Conservation (phyloP, 2,329 filamentous ascomycete species). For the Arthrinium phaeospermum region DNA sequence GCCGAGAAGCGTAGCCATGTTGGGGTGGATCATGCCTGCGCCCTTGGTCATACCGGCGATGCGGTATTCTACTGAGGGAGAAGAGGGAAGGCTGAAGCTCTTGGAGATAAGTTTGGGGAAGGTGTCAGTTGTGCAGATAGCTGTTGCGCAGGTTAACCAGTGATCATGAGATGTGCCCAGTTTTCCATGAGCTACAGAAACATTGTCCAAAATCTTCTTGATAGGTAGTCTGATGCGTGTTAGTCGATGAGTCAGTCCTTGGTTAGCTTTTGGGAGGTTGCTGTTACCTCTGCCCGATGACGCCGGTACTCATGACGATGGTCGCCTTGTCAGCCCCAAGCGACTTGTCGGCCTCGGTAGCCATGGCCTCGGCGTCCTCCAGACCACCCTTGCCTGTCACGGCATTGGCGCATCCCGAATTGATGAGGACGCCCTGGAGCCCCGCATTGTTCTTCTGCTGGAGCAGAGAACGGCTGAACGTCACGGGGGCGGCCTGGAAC, state of each 20-base stretch:
- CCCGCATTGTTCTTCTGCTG: slow-evolving; percentile 69
- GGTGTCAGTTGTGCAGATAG: slow-evolving; percentile 98
- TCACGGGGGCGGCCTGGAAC: slow-evolving; percentile 95
- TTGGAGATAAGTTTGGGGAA: slow-evolving; percentile 94
- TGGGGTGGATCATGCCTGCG: slow-evolving; percentile 98
- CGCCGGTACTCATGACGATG: slow-evolving; percentile 98
- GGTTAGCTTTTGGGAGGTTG: background rate
- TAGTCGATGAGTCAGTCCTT: background rate
- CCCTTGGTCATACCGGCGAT: slow-evolving; percentile 97
- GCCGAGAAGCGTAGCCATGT: slow-evolving; percentile 95
- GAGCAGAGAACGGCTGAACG: slow-evolving; percentile 78
- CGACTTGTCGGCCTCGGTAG: slow-evolving; percentile 72
- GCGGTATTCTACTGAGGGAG: slow-evolving; percentile 75
- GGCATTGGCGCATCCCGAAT: slow-evolving; percentile 96
- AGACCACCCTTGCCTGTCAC: slow-evolving; percentile 91
- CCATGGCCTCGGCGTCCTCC: slow-evolving; percentile 89
- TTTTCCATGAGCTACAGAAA: slow-evolving; percentile 75
- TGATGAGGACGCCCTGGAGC: slow-evolving; percentile 84
- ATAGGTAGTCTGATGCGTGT: slow-evolving; percentile 72
- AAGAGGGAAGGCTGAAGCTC: slow-evolving; percentile 83
- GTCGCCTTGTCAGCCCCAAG: slow-evolving; percentile 61
- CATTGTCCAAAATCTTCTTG: slow-evolving; percentile 82
- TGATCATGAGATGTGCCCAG: slow-evolving; percentile 79
- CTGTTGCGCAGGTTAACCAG: slow-evolving; percentile 85
- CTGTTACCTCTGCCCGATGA: slow-evolving; percentile 85